Evolutionary conservation across 345 rosid genomes (phyloP), one percentile per base, ranked within the genome.

Genomic region (Kernera saxatilis): DNA sequence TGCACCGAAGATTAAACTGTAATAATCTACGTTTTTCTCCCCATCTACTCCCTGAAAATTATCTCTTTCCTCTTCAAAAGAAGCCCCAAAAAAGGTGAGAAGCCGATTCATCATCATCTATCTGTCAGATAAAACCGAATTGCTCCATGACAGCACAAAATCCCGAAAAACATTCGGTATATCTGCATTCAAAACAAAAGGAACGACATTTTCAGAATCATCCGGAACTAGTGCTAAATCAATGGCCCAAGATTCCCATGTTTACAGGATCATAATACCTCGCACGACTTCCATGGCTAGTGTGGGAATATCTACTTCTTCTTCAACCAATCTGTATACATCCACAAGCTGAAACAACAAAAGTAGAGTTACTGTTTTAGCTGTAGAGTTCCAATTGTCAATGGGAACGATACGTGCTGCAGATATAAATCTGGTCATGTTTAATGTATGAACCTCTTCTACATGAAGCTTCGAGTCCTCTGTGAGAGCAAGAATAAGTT

Each of bases 381-480:
- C 36, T 65, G 2, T 5, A 33, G 13, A 43, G 40, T 29, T 27
- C 14, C 22, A 54, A 48, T 44, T 44, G 35, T 61, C 36, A 50
- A 45, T 59, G 39, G 19, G 21, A 30, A 41, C 9, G 9, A 69
- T 33, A 15, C 64, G 10, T 62, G n/a, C 17, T 19, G 22, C 19
- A 45, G 4, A 32, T 30, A 63, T 44, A 19, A 64, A 4, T 44
- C 2, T 18, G 25, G 35, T 55, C 19, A 56, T n/a, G 50, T 46
- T 10, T 32, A 18, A 46, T 57, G 26, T 58, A 49, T 18, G 17
- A 76, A 51, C 97, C 98, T 93, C 98, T 84, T 88, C 85, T 73
- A 93, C 77, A 53, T 90, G 98, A 84, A 93, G 98, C 80, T 84
- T 93, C 2, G 96, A 91, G 69, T 90, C 98, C 80, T 93, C 97